These are phyloP conservation scores for Ustilago shanxiensis DNA, from an alignment of 1,284 basidiomycete genomes.

Conservation along the genomic window DNA sequence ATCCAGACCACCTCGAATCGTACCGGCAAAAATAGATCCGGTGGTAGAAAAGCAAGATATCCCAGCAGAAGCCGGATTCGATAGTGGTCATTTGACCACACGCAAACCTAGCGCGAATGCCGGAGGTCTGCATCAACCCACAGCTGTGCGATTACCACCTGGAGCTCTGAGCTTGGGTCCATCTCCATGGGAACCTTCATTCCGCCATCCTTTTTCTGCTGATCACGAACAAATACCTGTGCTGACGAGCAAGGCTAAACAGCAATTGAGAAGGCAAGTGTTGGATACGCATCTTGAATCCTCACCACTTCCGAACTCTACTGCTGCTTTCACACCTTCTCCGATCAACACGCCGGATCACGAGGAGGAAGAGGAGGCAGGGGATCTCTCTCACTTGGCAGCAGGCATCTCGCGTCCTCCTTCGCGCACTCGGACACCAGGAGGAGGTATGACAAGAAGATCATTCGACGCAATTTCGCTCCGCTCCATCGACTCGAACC, in stretches of 20 bases:
- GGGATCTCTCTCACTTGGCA: background rate
- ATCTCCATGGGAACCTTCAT: slow-evolving; percentile 23
- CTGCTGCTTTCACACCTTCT: slow-evolving; percentile 10
- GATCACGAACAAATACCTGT: slow-evolving; percentile 3
- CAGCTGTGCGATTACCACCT: slow-evolving; percentile 7
- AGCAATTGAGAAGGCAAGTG: slow-evolving; percentile 6
- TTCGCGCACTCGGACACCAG: slow-evolving; percentile 7
- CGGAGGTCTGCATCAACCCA: slow-evolving; percentile 9
- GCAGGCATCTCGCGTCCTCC: slow-evolving; percentile 18
- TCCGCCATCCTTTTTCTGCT: slow-evolving; percentile 31
- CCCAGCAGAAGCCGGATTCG: slow-evolving; percentile 2
- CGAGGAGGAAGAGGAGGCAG: background rate
- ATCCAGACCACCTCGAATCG: slow-evolving; percentile 4
- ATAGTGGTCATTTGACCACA: slow-evolving; percentile 2
- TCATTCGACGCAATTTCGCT: slow-evolving; percentile 36
- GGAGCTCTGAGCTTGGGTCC: slow-evolving; percentile 33
- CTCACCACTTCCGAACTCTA: slow-evolving; percentile 11
- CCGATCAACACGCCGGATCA: background rate
- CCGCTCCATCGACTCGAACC: slow-evolving; percentile 12
- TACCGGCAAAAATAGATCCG: background rate
- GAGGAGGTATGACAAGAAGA: slow-evolving; percentile 14
- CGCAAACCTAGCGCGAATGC: background rate
- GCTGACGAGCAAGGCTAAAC: slow-evolving; percentile 21
- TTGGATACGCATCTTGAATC: slow-evolving; percentile 29
- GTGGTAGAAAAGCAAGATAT: slow-evolving; percentile 19